Conservation (phyloP, 179 eudicot genomes). For the Vitellaria paradoxa region DNA sequence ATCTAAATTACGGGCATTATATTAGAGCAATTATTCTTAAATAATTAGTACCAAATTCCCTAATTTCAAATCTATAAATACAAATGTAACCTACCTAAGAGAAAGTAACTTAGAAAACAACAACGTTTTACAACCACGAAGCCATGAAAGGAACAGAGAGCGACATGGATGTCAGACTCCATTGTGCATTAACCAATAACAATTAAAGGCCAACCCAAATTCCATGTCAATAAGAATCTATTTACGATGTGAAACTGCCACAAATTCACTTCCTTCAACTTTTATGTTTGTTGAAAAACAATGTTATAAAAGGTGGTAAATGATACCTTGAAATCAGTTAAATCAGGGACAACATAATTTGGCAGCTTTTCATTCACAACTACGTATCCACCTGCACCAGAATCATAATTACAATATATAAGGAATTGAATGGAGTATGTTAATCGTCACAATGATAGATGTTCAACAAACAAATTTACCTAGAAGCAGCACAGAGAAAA, state of each 20-base stretch:
- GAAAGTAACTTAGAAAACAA: neutral
- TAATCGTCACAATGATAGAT: neutral
- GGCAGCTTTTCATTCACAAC: slow-evolving; percentile 31
- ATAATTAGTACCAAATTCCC: too few relatives aligned
- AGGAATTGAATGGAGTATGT: neutral
- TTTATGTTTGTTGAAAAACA: neutral
- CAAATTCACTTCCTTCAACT: neutral
- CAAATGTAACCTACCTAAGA: neutral
- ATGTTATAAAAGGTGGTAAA: neutral
- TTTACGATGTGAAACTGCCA: neutral
- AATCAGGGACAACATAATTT: slow-evolving; percentile 43
- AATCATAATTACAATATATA: neutral
- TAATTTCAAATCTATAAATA: too few relatives aligned
- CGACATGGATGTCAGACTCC: neutral
- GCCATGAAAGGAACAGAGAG: neutral
- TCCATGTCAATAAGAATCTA: neutral
- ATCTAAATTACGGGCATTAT: too few relatives aligned
- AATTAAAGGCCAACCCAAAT: neutral
- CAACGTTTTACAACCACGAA: neutral
- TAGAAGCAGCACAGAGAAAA: neutral
- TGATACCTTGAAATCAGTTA: slow-evolving; percentile 35
- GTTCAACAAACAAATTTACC: neutral
- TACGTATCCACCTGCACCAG: slow-evolving; percentile 38
- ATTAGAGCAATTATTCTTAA: too few relatives aligned
- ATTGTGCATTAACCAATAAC: neutral